These are phyloP conservation scores for Cadophora malorum DNA, from an alignment of 2,329 filamentous ascomycete species.

Conservation along the genomic window DNA sequence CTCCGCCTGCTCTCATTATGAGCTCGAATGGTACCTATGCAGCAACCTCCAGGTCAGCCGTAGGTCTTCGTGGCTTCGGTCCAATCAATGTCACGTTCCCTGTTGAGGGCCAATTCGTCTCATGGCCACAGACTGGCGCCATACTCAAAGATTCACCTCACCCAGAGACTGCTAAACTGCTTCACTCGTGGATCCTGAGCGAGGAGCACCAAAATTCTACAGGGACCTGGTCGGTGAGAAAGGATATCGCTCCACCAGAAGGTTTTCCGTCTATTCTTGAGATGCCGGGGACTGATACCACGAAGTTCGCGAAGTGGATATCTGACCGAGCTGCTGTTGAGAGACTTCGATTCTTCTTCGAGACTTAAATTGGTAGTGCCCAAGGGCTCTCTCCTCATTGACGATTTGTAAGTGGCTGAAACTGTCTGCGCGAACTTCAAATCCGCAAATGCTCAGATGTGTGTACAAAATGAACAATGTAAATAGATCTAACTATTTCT, in stretches of 20 bases:
- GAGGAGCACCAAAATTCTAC: constrained; percentile 48
- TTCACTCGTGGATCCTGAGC: constrained; percentile 55
- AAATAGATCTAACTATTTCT: too few species aligned
- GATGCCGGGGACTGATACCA: constrained; percentile 43
- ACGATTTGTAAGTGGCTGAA: constrained; percentile 33
- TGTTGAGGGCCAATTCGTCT: constrained; percentile 50
- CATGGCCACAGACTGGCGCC: constrained; percentile 56
- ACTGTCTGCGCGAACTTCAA: background rate
- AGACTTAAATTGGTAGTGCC: constrained; percentile 48
- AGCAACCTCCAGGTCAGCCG: constrained; percentile 47
- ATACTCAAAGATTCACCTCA: constrained; percentile 57
- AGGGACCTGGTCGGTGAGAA: constrained; percentile 43
- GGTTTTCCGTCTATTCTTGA: constrained; percentile 44
- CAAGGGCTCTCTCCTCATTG: constrained; percentile 49
- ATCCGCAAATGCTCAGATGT: background rate
- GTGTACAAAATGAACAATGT: background rate
- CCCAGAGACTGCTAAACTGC: constrained; percentile 57
- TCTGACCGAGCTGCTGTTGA: constrained; percentile 47
- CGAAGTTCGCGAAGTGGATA: constrained; percentile 48
- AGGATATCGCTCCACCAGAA: constrained; percentile 41
- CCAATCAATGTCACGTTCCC: background rate
- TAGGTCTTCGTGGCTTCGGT: constrained; percentile 20
- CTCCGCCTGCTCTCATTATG: constrained; percentile 48
- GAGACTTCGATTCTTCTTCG: constrained; percentile 48
- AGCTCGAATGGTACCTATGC: constrained; percentile 42